Base-by-base conservation (phyloP, 371 early-diverging fungal species). In the Haplosporangium sp. region DNA sequence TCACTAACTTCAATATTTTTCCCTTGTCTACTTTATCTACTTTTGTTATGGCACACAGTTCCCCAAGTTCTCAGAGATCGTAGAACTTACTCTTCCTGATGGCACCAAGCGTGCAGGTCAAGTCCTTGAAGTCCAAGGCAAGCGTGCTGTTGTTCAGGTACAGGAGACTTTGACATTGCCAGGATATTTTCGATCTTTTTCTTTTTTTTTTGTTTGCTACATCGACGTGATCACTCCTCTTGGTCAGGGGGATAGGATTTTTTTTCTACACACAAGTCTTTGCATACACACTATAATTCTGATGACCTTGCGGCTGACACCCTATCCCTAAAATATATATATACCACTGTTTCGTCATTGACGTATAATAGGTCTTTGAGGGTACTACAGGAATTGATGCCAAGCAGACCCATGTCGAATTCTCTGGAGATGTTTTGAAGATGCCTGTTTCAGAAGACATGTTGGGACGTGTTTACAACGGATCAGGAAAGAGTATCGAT, bases 371-470 rank as follows among this genome's bases (percentile, higher is more conserved):
- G 95, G 99, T 99, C 61, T 99, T 99, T 85, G 99, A 99, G 88
- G 99, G 99, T 53, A 99, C 99, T 3, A 81, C 97, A 15, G 99
- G 99, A 63, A 95, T 99, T 67, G 99, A 99, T 86, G 95, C 97
- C 61, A 99, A 97, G 87, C 90, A 94, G 53, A 99, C 99, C 34
- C 95, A 96, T 58, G 98, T 97, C 38, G 96, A 96, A 81, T 99
- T 99, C 85, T 97, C 98, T 5, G 99, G 99, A 61, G 96, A 99
- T 81, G 96, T 97, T 39, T 91, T 98, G 62, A 97, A 97, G 84
- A 98, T 99, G 86, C 97, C 98, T 20, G 99, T 99, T 34, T 96
- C 97, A 47, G 99, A 99, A 86, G 99, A 99, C 85, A 97, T 99
- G 96, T 89, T 99, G 82, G 99, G 99, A 68, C 95, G 99, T 81